Percentiles rank a stretch among this genome's conserved stretches.
Evolutionary conservation across 2,329 filamentous ascomycete genomes (phyloP).

Genomic region (Lizonia empirigonia): DNA sequence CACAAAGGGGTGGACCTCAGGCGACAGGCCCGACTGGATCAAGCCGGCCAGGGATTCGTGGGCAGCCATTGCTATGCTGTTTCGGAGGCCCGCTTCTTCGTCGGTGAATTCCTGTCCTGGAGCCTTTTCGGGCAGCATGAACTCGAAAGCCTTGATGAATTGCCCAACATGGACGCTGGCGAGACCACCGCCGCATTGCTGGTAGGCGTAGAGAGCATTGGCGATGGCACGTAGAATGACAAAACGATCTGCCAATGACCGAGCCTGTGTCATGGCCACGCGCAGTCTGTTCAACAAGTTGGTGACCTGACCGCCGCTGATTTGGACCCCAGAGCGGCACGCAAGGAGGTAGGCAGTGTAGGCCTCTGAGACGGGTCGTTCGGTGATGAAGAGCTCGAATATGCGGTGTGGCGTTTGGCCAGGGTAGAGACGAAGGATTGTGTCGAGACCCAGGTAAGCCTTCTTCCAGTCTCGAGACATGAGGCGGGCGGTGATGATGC

Average conservation of each 20-base stretch:
- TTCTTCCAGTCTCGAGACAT: constrained; percentile 53
- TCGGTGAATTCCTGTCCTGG: constrained; percentile 25
- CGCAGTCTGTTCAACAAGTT: constrained; percentile 42
- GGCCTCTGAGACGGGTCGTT: constrained; percentile 54
- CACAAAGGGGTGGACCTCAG: constrained; percentile 26
- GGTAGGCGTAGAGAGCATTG: constrained; percentile 50
- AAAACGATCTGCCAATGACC: constrained; percentile 29
- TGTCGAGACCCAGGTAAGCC: constrained; percentile 59
- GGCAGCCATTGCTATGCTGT: constrained; percentile 30
- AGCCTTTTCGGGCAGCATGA: constrained; percentile 29
- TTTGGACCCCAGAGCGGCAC: constrained; percentile 51
- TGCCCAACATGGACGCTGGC: constrained; percentile 45
- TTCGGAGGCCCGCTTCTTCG: constrained; percentile 27
- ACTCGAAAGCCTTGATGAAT: constrained; percentile 45
- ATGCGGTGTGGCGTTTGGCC: constrained; percentile 49
- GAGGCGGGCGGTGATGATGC: constrained; percentile 56
- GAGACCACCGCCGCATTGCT: constrained; percentile 48
- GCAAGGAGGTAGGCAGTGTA: constrained; percentile 57
- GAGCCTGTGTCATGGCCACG: constrained; percentile 23
- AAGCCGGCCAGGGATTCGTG: constrained; percentile 33
- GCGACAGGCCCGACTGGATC: constrained; percentile 37
- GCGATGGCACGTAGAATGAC: constrained; percentile 48
- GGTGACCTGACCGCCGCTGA: constrained; percentile 42
- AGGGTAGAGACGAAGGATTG: constrained; percentile 55
- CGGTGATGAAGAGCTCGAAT: constrained; percentile 53